Base-by-base conservation (phyloP, 2,329 filamentous ascomycete species). In the Neofusicoccum kwambonambiense region DNA sequence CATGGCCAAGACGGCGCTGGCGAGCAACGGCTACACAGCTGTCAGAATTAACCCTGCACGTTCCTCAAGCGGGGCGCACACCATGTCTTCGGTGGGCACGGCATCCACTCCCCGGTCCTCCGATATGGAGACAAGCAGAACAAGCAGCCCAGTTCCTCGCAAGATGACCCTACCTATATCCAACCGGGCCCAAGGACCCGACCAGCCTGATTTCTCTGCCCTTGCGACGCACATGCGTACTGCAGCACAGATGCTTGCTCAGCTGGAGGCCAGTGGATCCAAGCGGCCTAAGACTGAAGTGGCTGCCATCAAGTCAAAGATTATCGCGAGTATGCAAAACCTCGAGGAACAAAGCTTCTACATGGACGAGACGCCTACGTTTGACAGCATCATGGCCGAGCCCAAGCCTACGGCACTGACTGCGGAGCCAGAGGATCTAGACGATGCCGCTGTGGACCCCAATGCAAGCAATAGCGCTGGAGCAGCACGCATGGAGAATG, bases 291-390 rank as follows among this genome's bases (percentile, higher is more conserved):
- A 86, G 73, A 87, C 88, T 35, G 91, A 95, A 77, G 91, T 95
- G 4, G 91, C 90, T 17, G 90, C 91, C 7, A 95, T 95, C 75
- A 86, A 92, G 70, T 88, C 90, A 45, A 93, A 92, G 78, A 95
- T 95, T 68, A 95, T 95, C 71, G 91, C 91, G 2, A 94, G 91
- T 75, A 95, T 95, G 92, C 91, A 95, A 75, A 92, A 86, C 69
- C 79, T 95, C 8, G 91, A 95, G 76, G 92, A 95, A 76, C 90
- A 94, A 75, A 93, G 88, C 74, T 95, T 95, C 71, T 88, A 92
- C 57, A 79, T 87, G 2, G 90, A 93, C 67, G 90, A 93, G 57
- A 84, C 87, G 0, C 90, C 91, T 17, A 93, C 89, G 0, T 94
- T 95, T 69, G 91, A 94, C 70, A 87, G 86, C 65, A 94, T 95